These are phyloP conservation scores for Liquidambar formosana DNA, from an alignment of 164 flowering plant genomes.

Conservation along the genomic window DNA sequence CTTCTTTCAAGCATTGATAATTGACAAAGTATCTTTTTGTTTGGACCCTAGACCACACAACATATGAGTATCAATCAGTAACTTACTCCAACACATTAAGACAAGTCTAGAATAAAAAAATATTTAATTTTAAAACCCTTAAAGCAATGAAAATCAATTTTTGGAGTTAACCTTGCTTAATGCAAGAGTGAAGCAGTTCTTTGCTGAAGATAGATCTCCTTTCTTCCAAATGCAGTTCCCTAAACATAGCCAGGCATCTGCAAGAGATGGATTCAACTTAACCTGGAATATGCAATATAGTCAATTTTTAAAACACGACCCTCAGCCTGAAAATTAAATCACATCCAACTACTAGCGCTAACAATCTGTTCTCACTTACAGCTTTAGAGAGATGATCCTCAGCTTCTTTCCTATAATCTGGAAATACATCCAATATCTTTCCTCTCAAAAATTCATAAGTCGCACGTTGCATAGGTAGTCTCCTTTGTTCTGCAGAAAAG, in stretches of 20 bases:
- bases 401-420: conserved; percentile 82
- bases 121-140: not conserved
- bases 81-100: not conserved
- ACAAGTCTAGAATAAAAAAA: not conserved
- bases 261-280: conserved; percentile 88
- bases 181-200: conserved; percentile 69
- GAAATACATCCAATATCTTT: conserved; percentile 73
- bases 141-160: not conserved
- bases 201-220: conserved; percentile 78
- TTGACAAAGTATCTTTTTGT: conserved; percentile 77
- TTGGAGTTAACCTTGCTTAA: conserved; percentile 60
- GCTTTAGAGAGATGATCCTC: conserved; percentile 97
- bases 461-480: conserved; percentile 60
- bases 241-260: conserved; percentile 93
- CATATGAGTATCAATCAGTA: conserved; percentile 12
- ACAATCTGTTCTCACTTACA: conserved; percentile 42
- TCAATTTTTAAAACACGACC: conserved; percentile 13
- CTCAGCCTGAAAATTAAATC: conserved; percentile 1
- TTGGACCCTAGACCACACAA: conserved; percentile 55
- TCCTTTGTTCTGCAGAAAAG: conserved; percentile 60
- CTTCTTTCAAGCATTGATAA: conserved; percentile 91
- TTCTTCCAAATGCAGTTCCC: conserved; percentile 96
- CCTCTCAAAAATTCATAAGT: conserved; percentile 78
- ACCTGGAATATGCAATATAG: conserved; percentile 52
- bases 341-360: conserved; percentile 6